Conservation (phyloP, 805 yeast genomes). For the Lipomyces sp. region DNA sequence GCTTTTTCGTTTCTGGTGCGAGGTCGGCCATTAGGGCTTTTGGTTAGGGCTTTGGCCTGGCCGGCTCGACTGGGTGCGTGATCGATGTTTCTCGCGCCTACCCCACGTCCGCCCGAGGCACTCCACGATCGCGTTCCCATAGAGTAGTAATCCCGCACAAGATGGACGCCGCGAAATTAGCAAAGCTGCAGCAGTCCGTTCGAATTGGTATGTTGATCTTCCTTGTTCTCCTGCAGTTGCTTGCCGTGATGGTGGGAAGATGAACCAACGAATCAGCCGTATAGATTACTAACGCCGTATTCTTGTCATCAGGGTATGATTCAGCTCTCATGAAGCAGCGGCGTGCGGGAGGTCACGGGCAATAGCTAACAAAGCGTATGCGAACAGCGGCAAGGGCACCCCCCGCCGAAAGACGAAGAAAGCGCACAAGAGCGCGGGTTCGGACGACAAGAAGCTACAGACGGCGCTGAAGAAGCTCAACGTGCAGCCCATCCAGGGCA, state of each 20-base stretch:
- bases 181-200: slow-evolving; percentile 74
- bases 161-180: slow-evolving; percentile 65
- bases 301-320: too few species aligned
- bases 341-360: too few species aligned
- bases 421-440: slow-evolving; percentile 54
- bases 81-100: too few species aligned
- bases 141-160: too few species aligned
- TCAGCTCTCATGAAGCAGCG: not conserved
- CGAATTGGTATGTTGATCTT: slow-evolving; percentile 59
- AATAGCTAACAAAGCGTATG: too few species aligned
- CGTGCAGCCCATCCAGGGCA: slow-evolving; percentile 82
- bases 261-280: too few species aligned
- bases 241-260: too few species aligned
- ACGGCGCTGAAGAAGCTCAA: slow-evolving; percentile 83
- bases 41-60: not conserved
- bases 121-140: too few species aligned
- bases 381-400: slow-evolving; percentile 48
- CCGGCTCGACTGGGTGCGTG: too few species aligned
- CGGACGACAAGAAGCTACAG: slow-evolving; percentile 88
- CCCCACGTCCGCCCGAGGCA: too few species aligned
- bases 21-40: not conserved
- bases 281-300: too few species aligned
- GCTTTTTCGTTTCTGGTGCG: slow-evolving; percentile 4
- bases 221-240: not conserved
- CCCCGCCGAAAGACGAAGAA: slow-evolving; percentile 93